These are phyloP conservation scores for Chlamydomonas schloesseri DNA, from an alignment of 139 green algal species.

Conservation along the genomic window DNA sequence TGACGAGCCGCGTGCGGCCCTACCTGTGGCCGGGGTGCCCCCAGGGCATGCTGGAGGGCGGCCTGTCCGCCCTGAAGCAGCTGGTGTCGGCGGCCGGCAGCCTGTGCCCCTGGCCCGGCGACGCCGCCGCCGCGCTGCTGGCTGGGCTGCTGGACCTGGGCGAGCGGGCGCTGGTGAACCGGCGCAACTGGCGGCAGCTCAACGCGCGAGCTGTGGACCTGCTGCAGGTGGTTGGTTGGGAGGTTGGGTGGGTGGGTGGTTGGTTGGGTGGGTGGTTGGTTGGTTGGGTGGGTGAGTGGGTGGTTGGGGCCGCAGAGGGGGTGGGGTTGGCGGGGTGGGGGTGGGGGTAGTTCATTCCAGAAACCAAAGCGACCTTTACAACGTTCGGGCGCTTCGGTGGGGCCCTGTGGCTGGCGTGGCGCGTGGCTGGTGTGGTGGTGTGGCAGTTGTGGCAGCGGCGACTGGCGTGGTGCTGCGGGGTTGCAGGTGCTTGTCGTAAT, in stretches of 20 bases:
- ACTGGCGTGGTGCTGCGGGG: too few relatives aligned
- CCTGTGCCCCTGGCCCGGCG: conserved; percentile 45
- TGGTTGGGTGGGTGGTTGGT: background rate
- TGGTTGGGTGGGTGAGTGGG: background rate
- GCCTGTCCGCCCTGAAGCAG: background rate
- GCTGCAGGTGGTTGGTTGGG: conserved; percentile 1
- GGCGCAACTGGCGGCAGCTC: conserved; percentile 43
- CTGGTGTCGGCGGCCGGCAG: background rate
- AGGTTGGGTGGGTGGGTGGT: background rate
- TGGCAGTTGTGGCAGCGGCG: too few relatives aligned
- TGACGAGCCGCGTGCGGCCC: too few relatives aligned
- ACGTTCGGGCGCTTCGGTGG: too few relatives aligned
- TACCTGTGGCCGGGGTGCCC: too few relatives aligned
- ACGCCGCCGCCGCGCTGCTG: conserved; percentile 36
- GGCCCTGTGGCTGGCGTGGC: too few relatives aligned
- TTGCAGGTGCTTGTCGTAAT: too few relatives aligned
- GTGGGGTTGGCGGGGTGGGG: too few relatives aligned
- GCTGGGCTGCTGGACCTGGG: conserved; percentile 29
- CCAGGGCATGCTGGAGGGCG: background rate
- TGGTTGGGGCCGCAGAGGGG: too few relatives aligned
- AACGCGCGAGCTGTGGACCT: conserved; percentile 40
- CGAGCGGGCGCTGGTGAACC: conserved; percentile 37
- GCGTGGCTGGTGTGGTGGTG: too few relatives aligned
- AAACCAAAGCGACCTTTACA: too few relatives aligned
- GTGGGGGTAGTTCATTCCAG: too few relatives aligned